Base-by-base conservation (phyloP, 192 early-diverging fungal genomes). In the Obelidium mucronatum region DNA sequence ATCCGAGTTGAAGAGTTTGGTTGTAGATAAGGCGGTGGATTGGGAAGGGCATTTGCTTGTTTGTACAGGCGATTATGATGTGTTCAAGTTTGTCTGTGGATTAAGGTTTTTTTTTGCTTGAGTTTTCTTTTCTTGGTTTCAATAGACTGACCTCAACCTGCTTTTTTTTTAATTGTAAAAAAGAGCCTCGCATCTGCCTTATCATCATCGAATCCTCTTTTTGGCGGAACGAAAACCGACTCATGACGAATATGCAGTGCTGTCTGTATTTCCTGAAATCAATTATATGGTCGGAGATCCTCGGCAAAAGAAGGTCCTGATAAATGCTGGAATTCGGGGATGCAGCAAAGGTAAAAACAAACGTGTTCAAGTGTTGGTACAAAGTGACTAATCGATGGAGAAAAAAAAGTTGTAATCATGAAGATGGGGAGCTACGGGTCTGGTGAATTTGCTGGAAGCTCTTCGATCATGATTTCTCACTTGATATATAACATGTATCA, bases 391-490 rank as follows among this genome's bases (percentile, higher is more conserved):
- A 71, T 86, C 48, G 37, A 80, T 37, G 85, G 85, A 30, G 77
- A 82, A 19, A 48, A n/a, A n/a, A n/a, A 48, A 67, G 52, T 76
- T 2, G 67, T 70, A 15, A 40, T 77, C 1, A 33, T 77, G 65
- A 77, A 61, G 15, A 48, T 77, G 51, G 65, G 64, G 36, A 42
- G 37, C 33, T 52, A 40, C 35, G 55, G 24, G 22, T n/a, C 56
- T 35, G 5, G 44, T 30, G 66, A 77, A 3, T 77, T 77, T 40
- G 40, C 52, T 44, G 76, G 66, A 26, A 70, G 67, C 35, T 24
- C 26, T 2, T 28, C 76, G 1, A 77, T 77, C 51, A 92, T 92
- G 91, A 79, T 87, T 34, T 85, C 85, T 33, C 88, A 92, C 78
- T 73, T 92, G 37, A 83, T 90, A 31, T 75, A 89, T 63, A 74